Evolutionary conservation across 805 yeast species (phyloP).

Genomic region (Brettanomyces naardenensis): DNA sequence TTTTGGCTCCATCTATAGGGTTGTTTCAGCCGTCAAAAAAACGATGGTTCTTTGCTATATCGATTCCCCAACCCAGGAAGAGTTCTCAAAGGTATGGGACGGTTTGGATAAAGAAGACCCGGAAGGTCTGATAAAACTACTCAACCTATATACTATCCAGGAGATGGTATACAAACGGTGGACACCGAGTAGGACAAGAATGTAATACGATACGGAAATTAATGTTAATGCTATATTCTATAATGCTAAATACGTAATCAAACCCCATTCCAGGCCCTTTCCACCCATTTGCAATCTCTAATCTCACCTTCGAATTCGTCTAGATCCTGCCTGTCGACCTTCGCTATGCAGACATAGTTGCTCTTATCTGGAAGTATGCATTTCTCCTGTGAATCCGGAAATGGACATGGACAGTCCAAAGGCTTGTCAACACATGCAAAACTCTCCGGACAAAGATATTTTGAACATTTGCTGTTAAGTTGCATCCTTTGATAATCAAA

Average conservation of each 20-base stretch:
- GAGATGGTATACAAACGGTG: conserved; percentile 74
- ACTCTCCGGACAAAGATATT: conserved; percentile 79
- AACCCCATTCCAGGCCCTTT: conserved; percentile 55
- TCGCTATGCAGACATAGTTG: conserved; percentile 73
- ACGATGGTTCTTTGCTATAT: conserved; percentile 64
- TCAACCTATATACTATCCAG: conserved; percentile 38
- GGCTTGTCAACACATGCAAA: conserved; percentile 64
- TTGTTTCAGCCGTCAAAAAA: conserved; percentile 82
- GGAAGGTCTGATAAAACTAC: conserved; percentile 21
- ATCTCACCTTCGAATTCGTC: conserved; percentile 34
- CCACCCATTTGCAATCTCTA: conserved; percentile 84
- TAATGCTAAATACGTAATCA: not conserved
- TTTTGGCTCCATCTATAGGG: conserved; percentile 66
- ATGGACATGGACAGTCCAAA: conserved; percentile 83
- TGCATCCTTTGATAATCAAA: conserved; percentile 32
- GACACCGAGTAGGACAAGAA: conserved; percentile 81
- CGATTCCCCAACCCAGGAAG: conserved; percentile 37
- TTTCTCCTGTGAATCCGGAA: conserved; percentile 74
- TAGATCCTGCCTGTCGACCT: conserved; percentile 39
- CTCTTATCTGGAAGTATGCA: conserved; percentile 66
- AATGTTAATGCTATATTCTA: too few species aligned
- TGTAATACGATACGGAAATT: conserved; percentile 28
- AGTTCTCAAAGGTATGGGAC: conserved; percentile 17
- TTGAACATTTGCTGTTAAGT: conserved; percentile 42
- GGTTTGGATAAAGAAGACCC: conserved; percentile 7